Percentiles rank a stretch among this genome's conserved stretches.
These are phyloP conservation scores for Paramecium sonneborni DNA, from an alignment of 73 alveolate genomes.

Conservation along the genomic window DNA sequence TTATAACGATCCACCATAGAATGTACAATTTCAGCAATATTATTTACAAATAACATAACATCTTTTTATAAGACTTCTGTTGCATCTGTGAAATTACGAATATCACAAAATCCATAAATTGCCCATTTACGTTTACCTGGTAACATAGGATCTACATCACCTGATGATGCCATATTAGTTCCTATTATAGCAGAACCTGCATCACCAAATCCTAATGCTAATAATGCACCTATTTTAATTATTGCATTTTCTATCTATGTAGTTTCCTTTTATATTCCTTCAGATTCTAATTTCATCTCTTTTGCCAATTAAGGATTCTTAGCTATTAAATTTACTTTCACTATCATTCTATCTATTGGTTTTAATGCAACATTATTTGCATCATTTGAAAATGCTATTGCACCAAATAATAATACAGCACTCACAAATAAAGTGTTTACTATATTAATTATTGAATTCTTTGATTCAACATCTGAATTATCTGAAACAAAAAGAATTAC, in stretches of 20 bases:
- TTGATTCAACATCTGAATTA: not conserved
- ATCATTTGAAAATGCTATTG: slow-evolving; percentile 81
- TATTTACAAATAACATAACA: slow-evolving; percentile 98
- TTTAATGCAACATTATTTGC: slow-evolving; percentile 81
- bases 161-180: slow-evolving; percentile 77
- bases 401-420: slow-evolving; percentile 72
- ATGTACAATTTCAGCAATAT: slow-evolving; percentile 98
- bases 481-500: slow-evolving; percentile 17
- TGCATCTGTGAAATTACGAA: slow-evolving; percentile 88
- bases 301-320: slow-evolving; percentile 77
- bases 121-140: slow-evolving; percentile 81
- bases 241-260: slow-evolving; percentile 96
- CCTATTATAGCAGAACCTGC: slow-evolving; percentile 80
- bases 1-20: slow-evolving; percentile 89
- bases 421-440: slow-evolving; percentile 73
- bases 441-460: not conserved
- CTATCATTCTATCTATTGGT: slow-evolving; percentile 88
- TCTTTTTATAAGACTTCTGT: slow-evolving; percentile 90
- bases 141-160: slow-evolving; percentile 86
- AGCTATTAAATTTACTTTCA: slow-evolving; percentile 79
- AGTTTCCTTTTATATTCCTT: slow-evolving; percentile 78
- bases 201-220: slow-evolving; percentile 92
- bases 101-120: slow-evolving; percentile 91
- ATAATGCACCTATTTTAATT: slow-evolving; percentile 88
- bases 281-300: slow-evolving; percentile 57